phyloP scores from a whole-genome alignment of 768 basidiomycete species.

The Coprinopsis cinerea region DNA sequence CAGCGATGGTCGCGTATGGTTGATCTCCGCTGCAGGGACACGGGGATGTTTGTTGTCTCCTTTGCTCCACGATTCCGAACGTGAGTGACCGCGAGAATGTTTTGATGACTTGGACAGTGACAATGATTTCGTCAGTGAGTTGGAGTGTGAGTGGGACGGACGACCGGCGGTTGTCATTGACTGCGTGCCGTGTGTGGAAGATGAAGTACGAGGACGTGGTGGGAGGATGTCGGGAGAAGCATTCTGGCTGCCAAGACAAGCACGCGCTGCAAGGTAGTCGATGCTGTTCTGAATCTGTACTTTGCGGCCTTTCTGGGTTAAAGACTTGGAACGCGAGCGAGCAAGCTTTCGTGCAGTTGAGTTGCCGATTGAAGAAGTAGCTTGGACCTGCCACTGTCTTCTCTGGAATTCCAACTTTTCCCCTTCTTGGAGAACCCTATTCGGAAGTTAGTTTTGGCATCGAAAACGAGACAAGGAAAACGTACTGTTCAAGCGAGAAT shows the following conservation, averaged over 20 bases:
- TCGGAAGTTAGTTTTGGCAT: constrained; percentile 3
- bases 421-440: constrained; percentile 65
- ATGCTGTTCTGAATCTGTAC: constrained; percentile 31
- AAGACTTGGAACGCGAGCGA: constrained; percentile 55
- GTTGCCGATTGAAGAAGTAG: constrained; percentile 59
- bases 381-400: constrained; percentile 60
- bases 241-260: constrained; percentile 61
- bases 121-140: constrained; percentile 31
- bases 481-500: constrained; percentile 50
- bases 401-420: constrained; percentile 57
- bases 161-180: constrained; percentile 11
- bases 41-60: constrained; percentile 36
- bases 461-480: constrained; percentile 9
- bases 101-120: constrained; percentile 9
- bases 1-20: constrained; percentile 13
- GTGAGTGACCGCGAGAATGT: constrained; percentile 33
- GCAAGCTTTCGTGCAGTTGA: constrained; percentile 56
- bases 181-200: constrained; percentile 18
- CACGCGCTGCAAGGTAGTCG: constrained; percentile 60
- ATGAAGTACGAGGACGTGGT: constrained; percentile 11
- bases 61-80: constrained; percentile 39
- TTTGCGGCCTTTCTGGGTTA: constrained; percentile 32
- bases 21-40: constrained; percentile 17
- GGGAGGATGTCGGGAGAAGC: constrained; percentile 36
- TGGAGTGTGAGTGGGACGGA: constrained; percentile 30